Evolutionary conservation across 148 eudicot genomes (phyloP), one percentile per base, ranked within the genome.

Genomic region (Amaranthus palmeri): DNA sequence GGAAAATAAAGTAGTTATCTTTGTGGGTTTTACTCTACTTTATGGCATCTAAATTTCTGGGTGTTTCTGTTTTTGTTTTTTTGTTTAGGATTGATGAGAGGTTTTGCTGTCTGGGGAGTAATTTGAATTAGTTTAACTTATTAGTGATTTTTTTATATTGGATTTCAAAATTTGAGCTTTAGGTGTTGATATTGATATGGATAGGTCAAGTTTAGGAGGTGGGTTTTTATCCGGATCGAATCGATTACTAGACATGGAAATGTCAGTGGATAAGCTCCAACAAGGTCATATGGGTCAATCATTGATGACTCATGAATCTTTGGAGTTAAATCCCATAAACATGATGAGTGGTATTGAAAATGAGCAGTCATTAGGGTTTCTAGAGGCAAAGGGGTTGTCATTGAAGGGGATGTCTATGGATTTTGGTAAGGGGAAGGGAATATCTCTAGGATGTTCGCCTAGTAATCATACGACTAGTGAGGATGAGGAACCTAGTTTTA

Each of bases 371-470:
- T 6, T 77, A 17, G 81, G 82, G 68, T 53, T 77, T 65, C 41
- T 68, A 40, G 85, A 85, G 64, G 65, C 54, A 5, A 83, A 83
- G 54, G 85, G 71, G 50, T 70, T 79, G 14, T 59, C 76, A 44
- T 81, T 72, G 45, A 79, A 65, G 72, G 72, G 81, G 10, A 54
- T 80, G n/a, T 73, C 76, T 5, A 61, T 79, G 80, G 81, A 72
- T 78, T 77, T 78, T 72, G 83, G 80, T 53, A 86, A 80, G 78
- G 85, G 90, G 56, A 84, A 86, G 77, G 83, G 67, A 2, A 63
- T 78, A 18, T 68, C 78, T 25, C 68, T 62, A 2, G 75, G 75
- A 67, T 68, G 67, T 79, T 77, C 71, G 9, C 68, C 44, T 61
- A 70, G 77, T 72, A 72, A 68, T 68, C 74, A 71, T 53, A 77